Evolutionary conservation across 164 flowering plant species (phyloP).

Genomic region (Liquidambar formosana): DNA sequence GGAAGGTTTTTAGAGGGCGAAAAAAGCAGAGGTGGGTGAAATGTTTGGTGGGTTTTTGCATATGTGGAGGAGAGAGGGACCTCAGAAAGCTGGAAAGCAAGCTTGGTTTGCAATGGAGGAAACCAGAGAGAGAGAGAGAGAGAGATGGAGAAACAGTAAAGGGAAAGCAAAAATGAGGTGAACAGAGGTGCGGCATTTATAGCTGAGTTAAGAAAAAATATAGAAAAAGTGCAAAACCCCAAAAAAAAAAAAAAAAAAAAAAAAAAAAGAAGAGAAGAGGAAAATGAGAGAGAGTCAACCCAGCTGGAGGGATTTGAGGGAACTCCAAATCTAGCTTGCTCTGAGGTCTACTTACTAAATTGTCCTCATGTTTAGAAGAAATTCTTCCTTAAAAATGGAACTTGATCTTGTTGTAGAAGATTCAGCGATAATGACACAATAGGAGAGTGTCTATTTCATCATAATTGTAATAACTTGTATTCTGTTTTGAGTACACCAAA

Average conservation of each 20-base stretch:
- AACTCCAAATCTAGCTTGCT: constrained; percentile 20
- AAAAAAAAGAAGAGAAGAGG: not conserved
- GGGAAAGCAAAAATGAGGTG: constrained; percentile 32
- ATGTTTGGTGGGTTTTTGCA: constrained; percentile 46
- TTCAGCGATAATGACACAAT: too few species aligned
- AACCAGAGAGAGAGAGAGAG: constrained; percentile 38
- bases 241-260: too few species aligned
- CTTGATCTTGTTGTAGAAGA: too few species aligned
- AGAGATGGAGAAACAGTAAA: constrained; percentile 39
- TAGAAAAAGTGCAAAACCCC: not conserved
- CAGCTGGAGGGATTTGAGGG: not conserved
- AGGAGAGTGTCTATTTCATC: too few species aligned
- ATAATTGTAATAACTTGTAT: too few species aligned
- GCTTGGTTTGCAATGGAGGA: constrained; percentile 83
- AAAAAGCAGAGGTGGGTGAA: constrained; percentile 40
- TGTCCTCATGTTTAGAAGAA: constrained; percentile 9
- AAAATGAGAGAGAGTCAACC: constrained; percentile 20
- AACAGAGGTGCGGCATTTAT: constrained; percentile 24
- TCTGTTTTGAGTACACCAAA: too few species aligned
- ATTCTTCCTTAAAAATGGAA: too few species aligned
- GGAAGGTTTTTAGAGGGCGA: constrained; percentile 8
- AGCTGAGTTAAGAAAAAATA: constrained; percentile 9
- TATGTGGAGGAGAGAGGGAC: constrained; percentile 27
- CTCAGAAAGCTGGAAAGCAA: constrained; percentile 46
- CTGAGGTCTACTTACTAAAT: constrained; percentile 12